phyloP scores from a whole-genome alignment of 768 basidiomycete species.

The Tephrocybe rancida region DNA sequence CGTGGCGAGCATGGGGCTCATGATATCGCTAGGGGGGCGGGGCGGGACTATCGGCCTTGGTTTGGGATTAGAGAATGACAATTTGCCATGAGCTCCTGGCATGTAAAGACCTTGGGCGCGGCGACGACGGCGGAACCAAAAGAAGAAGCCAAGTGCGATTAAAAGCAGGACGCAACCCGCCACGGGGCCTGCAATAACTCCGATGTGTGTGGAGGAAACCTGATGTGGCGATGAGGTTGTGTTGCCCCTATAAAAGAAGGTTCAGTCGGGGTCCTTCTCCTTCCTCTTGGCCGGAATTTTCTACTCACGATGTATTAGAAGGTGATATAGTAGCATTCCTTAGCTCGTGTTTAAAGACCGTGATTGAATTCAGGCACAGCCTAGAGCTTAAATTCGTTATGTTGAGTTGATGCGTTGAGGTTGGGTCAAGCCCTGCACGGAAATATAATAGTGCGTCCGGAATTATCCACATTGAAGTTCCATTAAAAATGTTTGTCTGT shows the following conservation, averaged over 20 bases:
- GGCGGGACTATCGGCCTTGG: background rate
- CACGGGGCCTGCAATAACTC: constrained; percentile 15
- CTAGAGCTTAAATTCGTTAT: constrained; percentile 17
- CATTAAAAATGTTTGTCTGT: constrained; percentile 12
- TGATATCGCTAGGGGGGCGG: background rate
- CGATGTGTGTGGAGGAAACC: constrained; percentile 7
- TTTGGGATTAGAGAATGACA: background rate
- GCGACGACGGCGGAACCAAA: constrained; percentile 11
- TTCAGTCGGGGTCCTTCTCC: background rate
- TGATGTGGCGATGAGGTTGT: background rate
- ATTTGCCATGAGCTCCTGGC: background rate
- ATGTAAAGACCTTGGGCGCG: background rate
- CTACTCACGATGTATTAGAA: constrained; percentile 9
- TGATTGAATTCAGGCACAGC: constrained; percentile 20
- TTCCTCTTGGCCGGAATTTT: background rate
- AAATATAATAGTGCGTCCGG: constrained; percentile 22
- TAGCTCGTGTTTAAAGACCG: constrained; percentile 12
- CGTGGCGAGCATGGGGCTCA: constrained; percentile 16
- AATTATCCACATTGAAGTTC: constrained; percentile 15
- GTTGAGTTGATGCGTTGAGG: constrained; percentile 13
- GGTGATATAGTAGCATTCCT: constrained; percentile 4
- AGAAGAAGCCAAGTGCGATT: constrained; percentile 5
- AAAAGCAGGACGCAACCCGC: constrained; percentile 6
- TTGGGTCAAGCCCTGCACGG: constrained; percentile 18
- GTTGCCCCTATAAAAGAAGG: background rate